phyloP scores from a whole-genome alignment of 1,284 basidiomycete species.

The Cutaneotrichosporon mucoides region DNA sequence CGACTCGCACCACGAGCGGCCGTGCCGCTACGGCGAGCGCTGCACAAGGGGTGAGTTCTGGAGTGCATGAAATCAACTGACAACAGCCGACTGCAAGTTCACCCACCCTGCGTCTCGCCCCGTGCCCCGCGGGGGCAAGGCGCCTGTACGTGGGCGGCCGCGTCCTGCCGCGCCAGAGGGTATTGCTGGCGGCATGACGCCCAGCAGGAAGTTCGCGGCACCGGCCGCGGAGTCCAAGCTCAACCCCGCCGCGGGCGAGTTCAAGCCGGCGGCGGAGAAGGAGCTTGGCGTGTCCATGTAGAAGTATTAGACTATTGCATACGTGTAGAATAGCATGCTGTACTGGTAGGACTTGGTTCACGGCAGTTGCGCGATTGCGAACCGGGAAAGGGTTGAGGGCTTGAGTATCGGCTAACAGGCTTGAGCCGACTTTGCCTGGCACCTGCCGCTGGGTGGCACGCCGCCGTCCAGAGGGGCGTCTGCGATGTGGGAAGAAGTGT shows the following conservation, averaged over 20 bases:
- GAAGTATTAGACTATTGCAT: neutral
- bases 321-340: neutral
- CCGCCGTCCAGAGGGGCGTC: too few species aligned
- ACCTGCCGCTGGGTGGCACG: too few species aligned
- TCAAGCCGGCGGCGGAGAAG: constrained; percentile 27
- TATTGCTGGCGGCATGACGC: constrained; percentile 23
- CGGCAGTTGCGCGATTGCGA: too few species aligned
- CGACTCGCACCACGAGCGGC: constrained; percentile 22
- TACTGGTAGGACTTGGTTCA: neutral
- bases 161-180: neutral
- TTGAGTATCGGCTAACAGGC: too few species aligned
- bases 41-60: constrained; percentile 38
- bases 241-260: constrained; percentile 32
- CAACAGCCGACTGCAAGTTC: constrained; percentile 39
- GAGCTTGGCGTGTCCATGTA: constrained; percentile 23
- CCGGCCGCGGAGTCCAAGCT: constrained; percentile 15
- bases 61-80: neutral
- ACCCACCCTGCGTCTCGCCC: constrained; percentile 34
- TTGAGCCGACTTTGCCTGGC: too few species aligned
- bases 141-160: constrained; percentile 1
- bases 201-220: constrained; percentile 34
- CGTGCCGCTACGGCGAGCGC: constrained; percentile 41
- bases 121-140: constrained; percentile 15
- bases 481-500: too few species aligned
- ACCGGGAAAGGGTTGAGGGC: too few species aligned